Conservation (phyloP, 495 filamentous ascomycete genomes). For the Annulohypoxylon stygium region DNA sequence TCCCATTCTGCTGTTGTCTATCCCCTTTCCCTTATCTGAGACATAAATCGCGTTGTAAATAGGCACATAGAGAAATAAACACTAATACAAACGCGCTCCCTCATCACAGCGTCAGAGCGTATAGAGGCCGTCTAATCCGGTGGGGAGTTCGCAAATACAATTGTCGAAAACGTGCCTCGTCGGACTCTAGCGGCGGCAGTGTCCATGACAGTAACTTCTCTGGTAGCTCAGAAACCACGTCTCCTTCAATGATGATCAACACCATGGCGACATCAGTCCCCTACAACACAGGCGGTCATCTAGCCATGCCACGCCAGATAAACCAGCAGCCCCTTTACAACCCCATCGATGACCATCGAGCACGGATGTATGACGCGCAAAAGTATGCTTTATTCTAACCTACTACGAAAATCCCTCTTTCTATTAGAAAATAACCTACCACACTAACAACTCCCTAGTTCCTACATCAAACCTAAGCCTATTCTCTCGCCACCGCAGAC, state of each 20-base stretch:
- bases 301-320: conserved; percentile 35
- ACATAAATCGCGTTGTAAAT: background rate
- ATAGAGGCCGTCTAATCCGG: conserved; percentile 59
- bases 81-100: conserved; percentile 13
- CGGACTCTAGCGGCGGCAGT: conserved; percentile 29
- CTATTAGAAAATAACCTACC: background rate
- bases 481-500: conserved; percentile 12
- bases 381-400: conserved; percentile 7
- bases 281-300: conserved; percentile 2
- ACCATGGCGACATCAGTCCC: background rate
- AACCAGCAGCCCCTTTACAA: conserved; percentile 16
- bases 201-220: conserved; percentile 15
- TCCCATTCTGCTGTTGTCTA: background rate
- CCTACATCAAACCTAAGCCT: conserved; percentile 19
- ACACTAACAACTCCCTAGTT: conserved; percentile 10
- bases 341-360: background rate
- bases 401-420: background rate
- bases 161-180: conserved; percentile 48
- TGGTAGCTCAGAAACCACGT: conserved; percentile 22
- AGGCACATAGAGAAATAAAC: background rate
- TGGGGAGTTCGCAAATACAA: conserved; percentile 64
- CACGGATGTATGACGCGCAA: conserved; percentile 11
- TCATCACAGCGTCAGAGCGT: conserved; percentile 48
- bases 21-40: background rate
- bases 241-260: conserved; percentile 16